Base-by-base conservation (phyloP, 805 yeast species). In the Monosporozyma solicola region DNA sequence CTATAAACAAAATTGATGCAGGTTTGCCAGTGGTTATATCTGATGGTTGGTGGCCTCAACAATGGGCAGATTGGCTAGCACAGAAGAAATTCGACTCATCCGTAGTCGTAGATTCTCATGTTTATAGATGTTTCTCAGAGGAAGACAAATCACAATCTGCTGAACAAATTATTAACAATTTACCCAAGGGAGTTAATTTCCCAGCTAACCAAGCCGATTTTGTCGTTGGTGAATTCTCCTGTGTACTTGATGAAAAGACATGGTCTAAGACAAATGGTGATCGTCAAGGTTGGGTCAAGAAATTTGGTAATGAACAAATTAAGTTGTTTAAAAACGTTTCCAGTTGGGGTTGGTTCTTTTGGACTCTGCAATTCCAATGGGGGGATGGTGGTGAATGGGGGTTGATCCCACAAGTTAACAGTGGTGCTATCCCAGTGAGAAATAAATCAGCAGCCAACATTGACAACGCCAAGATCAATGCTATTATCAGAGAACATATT, bases 321-420 rank as follows among this genome's bases (percentile, higher is more conserved):
- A 61, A 69, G 2, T 57, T 78, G 5, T 79, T 86, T 62, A 62
- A 66, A 5, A 60, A 77, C 41, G 70, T 84, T 37, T 84, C 92
- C 1, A 67, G 74, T 9, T 77, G 81, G 53, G 98, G 98, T 0
- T 76, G 80, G 54, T 91, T 77, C 68, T 92, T 94, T 69, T 92
- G 98, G 98, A 87, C 96, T 1, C 86, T 72, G 67, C 88, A 89
- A 69, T 91, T 91, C 64, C 80, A 85, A 64, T 75, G 82, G 53
- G 97, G 97, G 2, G 85, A 84, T 63, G 97, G 97, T 45, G 98
- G 98, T 15, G 97, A 89, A 70, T 92, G 98, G 98, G 97, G 94
- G 49, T 84, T 88, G 69, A 75, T 77, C 25, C 86, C 89, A 39
- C 87, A 87, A 90, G 72, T 77, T 22, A 82, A 84, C 24, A 70